phyloP scores from a whole-genome alignment of 202 grass and related monocot species.

The Carex arenaria region DNA sequence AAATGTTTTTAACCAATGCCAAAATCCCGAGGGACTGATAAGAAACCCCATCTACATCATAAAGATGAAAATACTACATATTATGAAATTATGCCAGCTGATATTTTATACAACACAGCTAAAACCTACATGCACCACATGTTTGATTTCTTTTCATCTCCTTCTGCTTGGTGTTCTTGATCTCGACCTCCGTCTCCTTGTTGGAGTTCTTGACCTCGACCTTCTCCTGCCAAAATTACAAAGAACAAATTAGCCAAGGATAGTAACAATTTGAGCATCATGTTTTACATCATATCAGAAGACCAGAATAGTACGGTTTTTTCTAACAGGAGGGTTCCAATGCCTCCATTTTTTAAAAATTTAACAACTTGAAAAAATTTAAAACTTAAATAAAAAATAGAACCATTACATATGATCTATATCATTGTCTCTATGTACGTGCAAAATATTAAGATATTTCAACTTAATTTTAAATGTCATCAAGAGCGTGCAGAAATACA shows the following conservation, averaged over 20 bases:
- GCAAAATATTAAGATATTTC: too few relatives aligned
- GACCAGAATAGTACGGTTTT: neutral
- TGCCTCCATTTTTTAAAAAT: too few relatives aligned
- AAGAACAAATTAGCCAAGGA: neutral
- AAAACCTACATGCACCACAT: neutral
- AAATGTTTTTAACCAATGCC: neutral
- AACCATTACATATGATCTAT: too few relatives aligned
- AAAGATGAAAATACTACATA: constrained; percentile 2
- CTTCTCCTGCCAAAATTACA: constrained; percentile 23
- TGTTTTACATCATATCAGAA: neutral
- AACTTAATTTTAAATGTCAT: too few relatives aligned
- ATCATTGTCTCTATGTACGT: too few relatives aligned
- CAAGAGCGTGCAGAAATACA: too few relatives aligned
- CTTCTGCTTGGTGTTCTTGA: constrained; percentile 23
- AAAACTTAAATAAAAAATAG: too few relatives aligned
- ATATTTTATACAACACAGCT: constrained; percentile 3
- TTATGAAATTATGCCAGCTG: neutral
- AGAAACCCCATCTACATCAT: neutral
- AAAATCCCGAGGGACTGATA: neutral
- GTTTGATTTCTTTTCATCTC: constrained; percentile 9
- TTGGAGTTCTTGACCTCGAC: constrained; percentile 22
- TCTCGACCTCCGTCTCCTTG: constrained; percentile 17
- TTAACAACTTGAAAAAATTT: too few relatives aligned
- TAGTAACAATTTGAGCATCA: neutral
- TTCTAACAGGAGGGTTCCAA: too few relatives aligned